Conservation (phyloP, 257 asterid genomes). For the Ilex asprella region DNA sequence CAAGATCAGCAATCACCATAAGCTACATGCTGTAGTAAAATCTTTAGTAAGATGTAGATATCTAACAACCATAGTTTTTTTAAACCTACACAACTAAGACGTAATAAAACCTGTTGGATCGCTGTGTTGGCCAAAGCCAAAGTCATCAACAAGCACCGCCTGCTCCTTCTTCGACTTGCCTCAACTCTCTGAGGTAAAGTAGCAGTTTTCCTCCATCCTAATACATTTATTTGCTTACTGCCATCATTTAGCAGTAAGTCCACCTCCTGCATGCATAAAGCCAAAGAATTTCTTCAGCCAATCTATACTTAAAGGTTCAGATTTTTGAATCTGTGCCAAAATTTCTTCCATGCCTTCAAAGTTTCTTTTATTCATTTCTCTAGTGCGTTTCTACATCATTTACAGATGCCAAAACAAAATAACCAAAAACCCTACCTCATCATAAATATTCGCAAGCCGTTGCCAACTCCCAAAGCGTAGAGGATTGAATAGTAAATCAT, state of each 20-base stretch:
- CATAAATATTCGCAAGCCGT: constrained; percentile 88
- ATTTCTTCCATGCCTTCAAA: too few species aligned
- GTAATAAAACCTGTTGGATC: constrained; percentile 66
- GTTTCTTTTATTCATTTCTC: too few species aligned
- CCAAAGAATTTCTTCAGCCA: constrained; percentile 10
- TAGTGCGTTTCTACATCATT: background rate
- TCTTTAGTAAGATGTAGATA: constrained; percentile 1
- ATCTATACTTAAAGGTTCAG: background rate
- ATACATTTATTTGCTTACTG: constrained; percentile 92
- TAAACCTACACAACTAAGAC: constrained; percentile 15
- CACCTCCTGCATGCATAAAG: constrained; percentile 63
- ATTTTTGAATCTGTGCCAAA: too few species aligned
- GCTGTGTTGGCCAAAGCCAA: constrained; percentile 79
- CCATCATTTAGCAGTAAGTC: constrained; percentile 97
- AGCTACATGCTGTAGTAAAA: background rate
- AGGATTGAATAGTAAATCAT: constrained; percentile 88
- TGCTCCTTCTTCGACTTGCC: constrained; percentile 95
- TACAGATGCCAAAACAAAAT: constrained; percentile 9
- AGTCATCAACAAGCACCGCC: constrained; percentile 95
- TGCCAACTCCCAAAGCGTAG: constrained; percentile 95
- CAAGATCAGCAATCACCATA: background rate
- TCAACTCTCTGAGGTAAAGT: constrained; percentile 85
- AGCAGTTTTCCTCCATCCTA: constrained; percentile 76
- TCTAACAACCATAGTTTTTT: constrained; percentile 1
- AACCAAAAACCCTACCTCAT: constrained; percentile 54